Base-by-base conservation (phyloP, 495 filamentous ascomycete genomes). In the Achaetomiella virescens region DNA sequence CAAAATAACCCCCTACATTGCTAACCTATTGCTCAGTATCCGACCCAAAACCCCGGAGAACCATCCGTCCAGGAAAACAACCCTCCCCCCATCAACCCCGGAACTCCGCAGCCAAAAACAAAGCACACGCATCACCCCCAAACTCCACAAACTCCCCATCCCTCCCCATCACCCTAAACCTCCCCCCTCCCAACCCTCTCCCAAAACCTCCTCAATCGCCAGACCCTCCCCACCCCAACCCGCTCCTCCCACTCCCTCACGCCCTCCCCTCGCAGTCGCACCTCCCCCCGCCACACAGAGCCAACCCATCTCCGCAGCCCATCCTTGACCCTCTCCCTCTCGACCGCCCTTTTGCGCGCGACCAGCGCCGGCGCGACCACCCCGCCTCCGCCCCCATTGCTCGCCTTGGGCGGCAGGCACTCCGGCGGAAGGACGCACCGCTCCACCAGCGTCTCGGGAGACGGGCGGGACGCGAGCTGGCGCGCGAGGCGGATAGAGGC, bases 281-380 rank as follows among this genome's bases (percentile, higher is more conserved):
- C 76, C 63, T 73, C 67, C 15, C 72, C 69, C 22, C 60, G 66
- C 75, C 74, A 78, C 15, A 70, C 74, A 42, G 63, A 69, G 10
- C 72, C 74, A 8, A 81, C 68, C 75, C 79, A 81, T 27, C 69
- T 66, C 36, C 79, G 64, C 55, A 83, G 61, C 33, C 66, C 66
- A 61, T 82, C 79, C 57, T 82, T 83, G 33, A 82, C 72, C 50
- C 72, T 73, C 70, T 81, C 76, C 60, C 70, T 73, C 67, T 83
- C 80, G 6, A 82, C 63, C 15, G 74, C 74, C 24, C 72, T 67
- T 58, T 71, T 75, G 61, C 66, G 67, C 31, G 75, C 76, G 38
- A 69, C 66, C 29, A 69, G 25, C 18, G 54, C 62, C 27, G 66
- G 65, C 40, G 66, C 66, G 0, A 69, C 65, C 7, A 27, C 17